Conservation (phyloP, 257 asterid species). For the Rehmannia glutinosa region DNA sequence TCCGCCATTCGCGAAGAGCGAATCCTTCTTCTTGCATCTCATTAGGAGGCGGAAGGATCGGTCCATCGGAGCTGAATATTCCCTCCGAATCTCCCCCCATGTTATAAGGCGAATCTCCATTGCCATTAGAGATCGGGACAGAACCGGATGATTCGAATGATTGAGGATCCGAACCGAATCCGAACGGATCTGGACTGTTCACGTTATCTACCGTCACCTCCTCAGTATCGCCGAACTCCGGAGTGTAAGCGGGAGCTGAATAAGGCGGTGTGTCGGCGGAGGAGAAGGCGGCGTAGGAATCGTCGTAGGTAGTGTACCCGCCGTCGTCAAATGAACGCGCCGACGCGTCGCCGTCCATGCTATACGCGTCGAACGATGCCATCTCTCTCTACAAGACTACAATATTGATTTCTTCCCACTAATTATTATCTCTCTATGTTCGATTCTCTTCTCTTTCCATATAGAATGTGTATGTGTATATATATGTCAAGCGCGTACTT, state of each 20-base stretch:
- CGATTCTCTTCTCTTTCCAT: constrained; percentile 5
- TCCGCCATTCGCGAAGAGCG: constrained; percentile 89
- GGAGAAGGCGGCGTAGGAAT: constrained; percentile 45
- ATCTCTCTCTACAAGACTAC: constrained; percentile 24
- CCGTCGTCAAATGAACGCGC: constrained; percentile 51
- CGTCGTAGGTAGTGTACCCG: constrained; percentile 45
- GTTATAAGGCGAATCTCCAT: constrained; percentile 46
- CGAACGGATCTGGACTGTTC: constrained; percentile 72
- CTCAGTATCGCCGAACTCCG: constrained; percentile 45
- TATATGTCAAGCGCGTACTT: not conserved
- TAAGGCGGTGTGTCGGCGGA: constrained; percentile 59
- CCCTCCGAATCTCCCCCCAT: constrained; percentile 58
- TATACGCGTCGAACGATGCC: constrained; percentile 76
- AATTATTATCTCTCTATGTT: not conserved
- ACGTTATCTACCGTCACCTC: constrained; percentile 61
- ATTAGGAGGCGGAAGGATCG: constrained; percentile 77
- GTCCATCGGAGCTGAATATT: constrained; percentile 75
- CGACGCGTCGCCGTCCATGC: constrained; percentile 55
- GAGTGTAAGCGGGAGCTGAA: constrained; percentile 34
- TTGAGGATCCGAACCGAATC: constrained; percentile 44
- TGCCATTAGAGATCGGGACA: constrained; percentile 65
- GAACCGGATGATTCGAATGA: constrained; percentile 40
- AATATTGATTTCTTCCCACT: not conserved
- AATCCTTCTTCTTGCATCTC: constrained; percentile 85
- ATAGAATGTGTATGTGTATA: not conserved